These are phyloP conservation scores for Trypanosoma mega DNA, from an alignment of 208 protist genomes.

Conservation along the genomic window DNA sequence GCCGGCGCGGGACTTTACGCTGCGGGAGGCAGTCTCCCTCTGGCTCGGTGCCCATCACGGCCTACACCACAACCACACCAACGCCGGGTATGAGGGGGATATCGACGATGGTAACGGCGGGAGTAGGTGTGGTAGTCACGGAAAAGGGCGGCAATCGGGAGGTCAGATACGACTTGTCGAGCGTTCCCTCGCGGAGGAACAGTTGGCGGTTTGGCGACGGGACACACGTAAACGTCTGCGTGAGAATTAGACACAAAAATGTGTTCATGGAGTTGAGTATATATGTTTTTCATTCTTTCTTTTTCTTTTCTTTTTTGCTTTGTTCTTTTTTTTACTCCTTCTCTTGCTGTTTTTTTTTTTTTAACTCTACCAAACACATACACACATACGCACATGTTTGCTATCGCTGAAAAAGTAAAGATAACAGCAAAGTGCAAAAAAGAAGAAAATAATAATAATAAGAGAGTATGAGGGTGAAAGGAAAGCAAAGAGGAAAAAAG, in stretches of 20 bases:
- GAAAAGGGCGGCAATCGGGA: not conserved
- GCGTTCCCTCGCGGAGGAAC: constrained; percentile 37
- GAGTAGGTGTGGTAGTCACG: not conserved
- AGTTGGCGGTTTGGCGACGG: constrained; percentile 55
- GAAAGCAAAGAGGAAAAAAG: too few relatives aligned
- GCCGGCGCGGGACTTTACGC: constrained; percentile 28
- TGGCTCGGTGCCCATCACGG: constrained; percentile 38
- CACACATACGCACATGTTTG: too few relatives aligned
- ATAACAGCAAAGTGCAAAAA: too few relatives aligned
- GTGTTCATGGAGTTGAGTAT: not conserved
- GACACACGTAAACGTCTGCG: constrained; percentile 45
- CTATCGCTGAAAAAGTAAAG: too few relatives aligned
- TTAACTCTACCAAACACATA: too few relatives aligned
- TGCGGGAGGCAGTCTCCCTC: constrained; percentile 41
- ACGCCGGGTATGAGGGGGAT: not conserved
- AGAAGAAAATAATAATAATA: too few relatives aligned
- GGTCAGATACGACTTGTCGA: too few relatives aligned
- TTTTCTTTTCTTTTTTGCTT: not conserved
- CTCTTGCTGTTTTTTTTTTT: too few relatives aligned
- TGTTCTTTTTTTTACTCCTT: too few relatives aligned
- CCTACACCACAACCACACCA: not conserved
- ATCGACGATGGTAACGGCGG: not conserved
- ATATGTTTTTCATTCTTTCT: constrained; percentile 12
- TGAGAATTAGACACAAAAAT: constrained; percentile 17
- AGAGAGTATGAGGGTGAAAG: too few relatives aligned